Conservation (phyloP, 805 yeast species). For the Zygosaccharomyces kombuchaensis region DNA sequence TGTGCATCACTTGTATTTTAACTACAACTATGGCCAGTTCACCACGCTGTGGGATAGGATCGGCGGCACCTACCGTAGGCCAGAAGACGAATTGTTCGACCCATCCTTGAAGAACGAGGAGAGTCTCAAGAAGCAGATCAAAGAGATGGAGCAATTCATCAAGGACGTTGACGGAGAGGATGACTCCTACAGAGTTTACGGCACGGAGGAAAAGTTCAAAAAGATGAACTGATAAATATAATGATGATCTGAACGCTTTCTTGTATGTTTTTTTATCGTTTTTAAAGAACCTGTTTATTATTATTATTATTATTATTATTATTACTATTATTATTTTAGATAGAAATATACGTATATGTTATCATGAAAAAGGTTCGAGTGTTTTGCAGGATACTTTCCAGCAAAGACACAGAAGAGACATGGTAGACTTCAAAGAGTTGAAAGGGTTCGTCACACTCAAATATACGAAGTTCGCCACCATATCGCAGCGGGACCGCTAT, state of each 20-base stretch:
- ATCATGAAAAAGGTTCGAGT: background rate
- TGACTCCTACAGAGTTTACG: constrained; percentile 72
- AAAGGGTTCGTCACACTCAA: constrained; percentile 4
- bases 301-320: background rate
- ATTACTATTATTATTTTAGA: background rate
- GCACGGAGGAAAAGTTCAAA: constrained; percentile 40
- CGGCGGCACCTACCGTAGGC: constrained; percentile 89
- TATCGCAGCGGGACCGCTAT: constrained; percentile 14
- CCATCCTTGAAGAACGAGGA: constrained; percentile 49
- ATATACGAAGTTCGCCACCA: constrained; percentile 28
- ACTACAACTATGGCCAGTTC: constrained; percentile 97
- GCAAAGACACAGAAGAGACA: background rate
- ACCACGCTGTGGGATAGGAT: constrained; percentile 97
- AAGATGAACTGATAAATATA: constrained; percentile 11
- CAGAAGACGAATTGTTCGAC: constrained; percentile 82
- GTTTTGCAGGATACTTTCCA: background rate
- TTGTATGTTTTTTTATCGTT: background rate
- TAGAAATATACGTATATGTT: constrained; percentile 1
- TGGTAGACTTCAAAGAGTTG: background rate
- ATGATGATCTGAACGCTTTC: background rate
- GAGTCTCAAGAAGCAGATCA: constrained; percentile 67
- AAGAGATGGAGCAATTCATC: constrained; percentile 75
- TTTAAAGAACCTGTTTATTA: background rate
- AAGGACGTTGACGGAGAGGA: constrained; percentile 70
- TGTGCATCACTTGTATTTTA: constrained; percentile 92